Conservation (phyloP, 495 filamentous ascomycete genomes). For the Penicillium egyptiacum region DNA sequence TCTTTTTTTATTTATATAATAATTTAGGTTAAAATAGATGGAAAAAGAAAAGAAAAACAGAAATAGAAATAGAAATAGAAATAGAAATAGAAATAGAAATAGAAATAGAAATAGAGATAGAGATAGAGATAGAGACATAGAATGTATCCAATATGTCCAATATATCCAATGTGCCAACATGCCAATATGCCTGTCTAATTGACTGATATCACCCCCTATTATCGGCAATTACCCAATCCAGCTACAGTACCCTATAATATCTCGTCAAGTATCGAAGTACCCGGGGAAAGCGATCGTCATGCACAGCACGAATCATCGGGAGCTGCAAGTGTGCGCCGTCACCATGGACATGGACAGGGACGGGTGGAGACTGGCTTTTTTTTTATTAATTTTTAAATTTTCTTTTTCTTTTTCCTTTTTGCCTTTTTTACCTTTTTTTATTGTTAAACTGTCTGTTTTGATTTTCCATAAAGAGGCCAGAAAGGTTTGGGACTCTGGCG, state of each 20-base stretch:
- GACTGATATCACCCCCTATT: constrained; percentile 4
- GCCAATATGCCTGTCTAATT: not conserved
- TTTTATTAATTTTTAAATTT: constrained; percentile 2
- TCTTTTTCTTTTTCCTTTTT: not conserved
- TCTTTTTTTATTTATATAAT: not conserved
- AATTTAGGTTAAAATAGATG: not conserved
- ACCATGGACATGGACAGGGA: constrained; percentile 34
- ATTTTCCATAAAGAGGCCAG: not conserved
- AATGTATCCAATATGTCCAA: not conserved
- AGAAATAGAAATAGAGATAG: not conserved
- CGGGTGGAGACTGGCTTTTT: constrained; percentile 23
- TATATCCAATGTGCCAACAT: not conserved
- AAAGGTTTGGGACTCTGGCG: not conserved
- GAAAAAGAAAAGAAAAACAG: not conserved
- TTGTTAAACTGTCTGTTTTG: not conserved
- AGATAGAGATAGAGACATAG: not conserved
- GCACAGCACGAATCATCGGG: constrained; percentile 24
- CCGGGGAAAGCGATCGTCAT: constrained; percentile 21
- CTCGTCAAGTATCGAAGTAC: not conserved
- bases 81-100: not conserved
- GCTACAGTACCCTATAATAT: not conserved
- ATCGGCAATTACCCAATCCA: not conserved
- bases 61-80: not conserved
- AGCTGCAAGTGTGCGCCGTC: constrained; percentile 34
- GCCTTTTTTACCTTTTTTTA: too few relatives aligned